Base-by-base conservation (phyloP, 78 protist species). In the Dictyostelium purpureum region DNA sequence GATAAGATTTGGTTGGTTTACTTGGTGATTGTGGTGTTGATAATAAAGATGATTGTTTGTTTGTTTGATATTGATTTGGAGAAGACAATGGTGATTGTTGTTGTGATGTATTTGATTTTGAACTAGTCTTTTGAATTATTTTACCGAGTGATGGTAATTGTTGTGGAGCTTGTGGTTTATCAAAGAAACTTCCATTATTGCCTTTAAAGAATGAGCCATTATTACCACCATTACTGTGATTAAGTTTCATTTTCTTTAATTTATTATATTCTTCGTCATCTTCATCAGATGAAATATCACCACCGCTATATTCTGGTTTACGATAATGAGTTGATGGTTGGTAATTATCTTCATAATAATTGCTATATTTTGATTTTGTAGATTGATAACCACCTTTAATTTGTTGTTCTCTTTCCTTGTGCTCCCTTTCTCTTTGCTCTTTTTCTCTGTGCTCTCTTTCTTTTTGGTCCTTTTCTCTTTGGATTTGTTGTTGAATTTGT, bases 141-240 rank as follows among this genome's bases (percentile, higher is more conserved):
- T 43, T 69, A 40, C 40, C 56, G 6, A 42, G 45, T 69, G 76
- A 69, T 69, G 76, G 76, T 69, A 69, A 40, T 69, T 69, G 54
- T 49, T 49, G 54, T 14, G 54, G 54, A 11, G 54, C 7, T 49
- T 7, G 54, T 49, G 54, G 54, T 49, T 49, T 7, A 49, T 7
- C 24, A n/a, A n/a, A n/a, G n/a, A n/a, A n/a, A n/a, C n/a, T 63
- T 28, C 33, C 35, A 63, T 63, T 63, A 57, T 57, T 57, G 26
- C 26, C 26, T 5, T 31, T 33, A 18, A 28, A 28, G 35, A 12
- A 28, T 11, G 31, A 9, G 16, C 0, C 33, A 31, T 33, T 63
- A 16, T 33, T 63, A 16, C 33, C 33, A 31, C 12, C 33, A 16
- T 18, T 18, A 61, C 35, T 63, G 33, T 63, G 71, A 31, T 38